Percentiles rank a stretch among this genome's conserved stretches.
Conservation (phyloP, 2,329 filamentous ascomycete species). For the Mycocentrospora acerina region DNA sequence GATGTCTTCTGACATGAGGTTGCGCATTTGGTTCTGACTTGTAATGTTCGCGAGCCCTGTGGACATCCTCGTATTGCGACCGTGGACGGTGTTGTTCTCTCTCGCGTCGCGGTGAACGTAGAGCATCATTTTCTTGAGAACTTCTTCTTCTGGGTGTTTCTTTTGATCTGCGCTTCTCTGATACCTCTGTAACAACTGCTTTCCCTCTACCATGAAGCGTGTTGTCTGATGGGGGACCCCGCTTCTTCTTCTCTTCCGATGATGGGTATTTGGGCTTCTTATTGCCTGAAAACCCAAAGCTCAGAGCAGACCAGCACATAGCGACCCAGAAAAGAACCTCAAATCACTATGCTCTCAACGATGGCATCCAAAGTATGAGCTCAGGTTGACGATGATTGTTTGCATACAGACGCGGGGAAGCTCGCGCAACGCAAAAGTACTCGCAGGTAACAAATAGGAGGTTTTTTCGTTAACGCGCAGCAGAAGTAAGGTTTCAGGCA, state of each 20-base stretch:
- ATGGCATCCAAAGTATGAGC: constrained; percentile 15
- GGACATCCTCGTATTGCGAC: constrained; percentile 17
- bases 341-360: constrained; percentile 29
- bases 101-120: constrained; percentile 26
- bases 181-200: constrained; percentile 22
- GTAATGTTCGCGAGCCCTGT: constrained; percentile 20
- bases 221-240: constrained; percentile 21
- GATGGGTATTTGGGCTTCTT: constrained; percentile 34
- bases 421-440: constrained; percentile 17
- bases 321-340: constrained; percentile 26
- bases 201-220: constrained; percentile 27
- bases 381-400: constrained; percentile 16
- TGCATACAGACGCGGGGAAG: constrained; percentile 28
- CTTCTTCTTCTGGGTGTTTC: constrained; percentile 28
- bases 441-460: constrained; percentile 6
- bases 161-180: constrained; percentile 36
- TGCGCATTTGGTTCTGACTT: constrained; percentile 27
- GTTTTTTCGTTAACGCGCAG: too few relatives aligned
- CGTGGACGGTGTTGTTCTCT: constrained; percentile 22
- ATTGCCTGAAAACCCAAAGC: constrained; percentile 31
- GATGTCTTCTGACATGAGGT: constrained; percentile 32
- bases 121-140: constrained; percentile 23
- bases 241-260: constrained; percentile 33
- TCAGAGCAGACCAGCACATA: constrained; percentile 41
- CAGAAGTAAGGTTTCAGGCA: constrained; percentile 24